A percentile compares a stretch with the other conserved stretches of the same genome.
These are phyloP conservation scores for Talaromyces sp. DNA, from an alignment of 2,329 filamentous ascomycete genomes.

Conservation along the genomic window DNA sequence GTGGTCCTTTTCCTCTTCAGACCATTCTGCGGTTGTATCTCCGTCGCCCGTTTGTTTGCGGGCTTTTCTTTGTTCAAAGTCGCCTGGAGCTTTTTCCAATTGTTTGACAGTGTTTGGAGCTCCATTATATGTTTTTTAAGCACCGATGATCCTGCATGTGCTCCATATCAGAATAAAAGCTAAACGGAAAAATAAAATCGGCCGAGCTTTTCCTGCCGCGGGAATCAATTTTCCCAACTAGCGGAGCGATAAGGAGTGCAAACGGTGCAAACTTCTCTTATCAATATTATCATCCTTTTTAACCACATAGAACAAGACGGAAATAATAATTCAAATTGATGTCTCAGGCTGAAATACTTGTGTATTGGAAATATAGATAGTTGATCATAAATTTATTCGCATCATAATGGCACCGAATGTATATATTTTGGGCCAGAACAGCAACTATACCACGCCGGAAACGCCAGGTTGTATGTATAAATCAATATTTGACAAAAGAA, in stretches of 20 bases:
- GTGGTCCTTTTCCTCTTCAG: constrained; percentile 29
- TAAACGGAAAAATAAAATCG: neutral
- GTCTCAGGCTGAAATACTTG: neutral
- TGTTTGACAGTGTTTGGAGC: constrained; percentile 41
- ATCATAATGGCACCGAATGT: neutral
- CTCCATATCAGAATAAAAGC: neutral
- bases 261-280: constrained; percentile 9
- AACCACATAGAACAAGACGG: neutral
- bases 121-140: constrained; percentile 29
- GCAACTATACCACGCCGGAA: neutral
- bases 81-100: constrained; percentile 46
- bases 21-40: constrained; percentile 27
- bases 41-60: neutral
- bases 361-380: neutral
- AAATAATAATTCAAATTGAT: neutral
- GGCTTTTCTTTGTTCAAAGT: constrained; percentile 24
- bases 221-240: constrained; percentile 5
- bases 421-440: neutral
- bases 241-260: constrained; percentile 10
- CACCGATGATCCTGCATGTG: neutral
- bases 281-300: neutral
- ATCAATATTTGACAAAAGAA: neutral
- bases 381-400: neutral
- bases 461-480: neutral
- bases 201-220: neutral